Evolutionary conservation across 805 yeast genomes (phyloP), one percentile per base, ranked within the genome.

Genomic region (Wickerhamiella sorbophila): DNA sequence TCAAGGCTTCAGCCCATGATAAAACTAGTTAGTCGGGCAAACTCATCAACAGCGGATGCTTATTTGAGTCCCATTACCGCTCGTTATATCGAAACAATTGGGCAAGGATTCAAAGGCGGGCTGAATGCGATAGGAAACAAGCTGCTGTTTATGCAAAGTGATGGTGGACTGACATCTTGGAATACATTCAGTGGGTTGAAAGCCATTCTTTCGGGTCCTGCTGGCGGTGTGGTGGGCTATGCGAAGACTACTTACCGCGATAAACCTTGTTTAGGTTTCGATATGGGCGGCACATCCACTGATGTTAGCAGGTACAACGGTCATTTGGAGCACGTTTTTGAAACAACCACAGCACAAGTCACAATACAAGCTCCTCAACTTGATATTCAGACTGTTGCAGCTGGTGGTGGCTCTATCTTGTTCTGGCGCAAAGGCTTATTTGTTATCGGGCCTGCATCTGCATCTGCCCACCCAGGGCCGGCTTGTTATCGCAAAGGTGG

Each of bases 171-270:
- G 45, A 86, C 87, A 18, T 85, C 85, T 43, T 86, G 91, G 53
- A 66, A 74, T 18, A 70, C 74, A 38, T 88, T 88, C 57, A 79
- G 95, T 0, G 97, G 97, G 1, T 65, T 88, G 31, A 71, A 76
- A 51, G 94, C 97, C 3, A 81, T 88, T 38, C 62, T 88, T 29
- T 84, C 95, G 1, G 97, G 97, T 2, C 97, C 97, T 2, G 97
- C 97, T 8, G 97, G 97, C 31, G 97, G 97, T 39, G 94, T 88
- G 44, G 95, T 88, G 27, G 97, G 97, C 0, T 83, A 76, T 52
- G 83, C 95, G 0, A 70, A 74, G 40, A 87, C 97, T 0, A 82
- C 94, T 47, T 84, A 69, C 56, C 42, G 40, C 5, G 52, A 47
- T 17, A 36, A 34, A 21, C 86, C 94, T 0, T 65, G 80, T 37